Evolutionary conservation across 2,329 filamentous ascomycete genomes (phyloP).

Genomic region (Knufia petricola): DNA sequence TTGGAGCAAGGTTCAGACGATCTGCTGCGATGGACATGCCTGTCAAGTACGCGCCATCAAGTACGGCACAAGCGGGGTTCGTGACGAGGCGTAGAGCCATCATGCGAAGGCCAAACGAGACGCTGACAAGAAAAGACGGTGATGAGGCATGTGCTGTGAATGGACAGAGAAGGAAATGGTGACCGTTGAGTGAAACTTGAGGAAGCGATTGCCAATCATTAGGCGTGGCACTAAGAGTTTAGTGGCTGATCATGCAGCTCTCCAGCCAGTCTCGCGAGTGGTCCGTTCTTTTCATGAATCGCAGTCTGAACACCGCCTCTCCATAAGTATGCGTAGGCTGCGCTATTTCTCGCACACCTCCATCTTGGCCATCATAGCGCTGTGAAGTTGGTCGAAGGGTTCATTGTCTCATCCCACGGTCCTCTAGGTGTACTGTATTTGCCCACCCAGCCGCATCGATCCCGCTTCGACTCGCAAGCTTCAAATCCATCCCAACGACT

Average conservation of each 20-base stretch:
- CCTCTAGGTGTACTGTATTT: background rate
- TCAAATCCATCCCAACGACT: background rate
- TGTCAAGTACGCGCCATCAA: background rate
- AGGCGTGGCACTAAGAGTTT: background rate
- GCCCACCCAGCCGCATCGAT: slow-evolving; percentile 4
- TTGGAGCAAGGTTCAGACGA: background rate
- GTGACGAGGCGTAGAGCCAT: slow-evolving; percentile 6
- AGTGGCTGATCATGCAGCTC: slow-evolving; percentile 5
- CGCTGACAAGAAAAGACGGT: background rate
- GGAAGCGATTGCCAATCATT: too few relatives aligned
- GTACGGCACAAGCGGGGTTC: slow-evolving; percentile 4
- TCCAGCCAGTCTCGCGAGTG: too few relatives aligned
- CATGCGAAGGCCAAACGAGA: slow-evolving; percentile 1
- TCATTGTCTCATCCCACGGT: background rate
- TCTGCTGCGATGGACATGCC: background rate
- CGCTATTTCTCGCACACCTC: slow-evolving; percentile 5
- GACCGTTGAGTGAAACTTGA: background rate
- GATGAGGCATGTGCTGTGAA: slow-evolving; percentile 4
- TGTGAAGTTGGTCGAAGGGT: background rate
- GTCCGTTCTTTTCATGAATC: background rate
- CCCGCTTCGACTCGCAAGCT: background rate
- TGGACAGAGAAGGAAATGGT: background rate
- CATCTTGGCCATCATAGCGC: background rate
- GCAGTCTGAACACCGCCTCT: background rate
- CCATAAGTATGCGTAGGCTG: slow-evolving; percentile 6